Percentiles rank a stretch among this genome's conserved stretches.
phyloP scores from a whole-genome alignment of 108 stramenopile genomes.

The Cyclotella atomus region DNA sequence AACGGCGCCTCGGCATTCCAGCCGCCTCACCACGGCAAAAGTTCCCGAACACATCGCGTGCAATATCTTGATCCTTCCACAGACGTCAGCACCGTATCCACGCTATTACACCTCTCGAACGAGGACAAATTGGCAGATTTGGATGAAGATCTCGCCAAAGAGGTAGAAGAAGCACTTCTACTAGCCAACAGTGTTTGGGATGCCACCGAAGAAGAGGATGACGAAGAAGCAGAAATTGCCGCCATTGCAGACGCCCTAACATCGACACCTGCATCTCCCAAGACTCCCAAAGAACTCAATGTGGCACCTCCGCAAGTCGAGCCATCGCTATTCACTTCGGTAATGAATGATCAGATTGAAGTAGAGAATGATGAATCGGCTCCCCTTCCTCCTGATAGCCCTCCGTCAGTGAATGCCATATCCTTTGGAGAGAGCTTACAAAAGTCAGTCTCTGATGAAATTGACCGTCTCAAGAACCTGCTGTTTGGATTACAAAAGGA shows the following conservation, averaged over 20 bases:
- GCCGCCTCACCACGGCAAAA: background rate
- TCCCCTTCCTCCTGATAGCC: constrained; percentile 19
- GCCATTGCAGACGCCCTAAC: background rate
- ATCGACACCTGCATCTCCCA: background rate
- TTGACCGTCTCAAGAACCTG: constrained; percentile 23
- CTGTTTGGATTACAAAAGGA: constrained; percentile 33
- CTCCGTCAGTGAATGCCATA: constrained; percentile 6
- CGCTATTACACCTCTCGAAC: too few species aligned
- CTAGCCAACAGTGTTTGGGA: constrained; percentile 24
- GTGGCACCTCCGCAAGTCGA: background rate
- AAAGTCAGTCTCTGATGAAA: constrained; percentile 31
- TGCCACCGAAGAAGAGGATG: constrained; percentile 13
- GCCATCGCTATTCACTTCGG: background rate
- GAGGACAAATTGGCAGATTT: constrained; percentile 7
- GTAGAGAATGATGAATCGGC: background rate
- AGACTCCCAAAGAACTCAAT: background rate
- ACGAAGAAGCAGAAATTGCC: constrained; percentile 17
- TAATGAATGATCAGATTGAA: background rate
- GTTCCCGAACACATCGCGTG: background rate
- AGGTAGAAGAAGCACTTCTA: constrained; percentile 33
- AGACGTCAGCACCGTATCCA: too few species aligned
- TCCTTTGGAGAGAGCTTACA: constrained; percentile 36
- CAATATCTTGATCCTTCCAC: too few species aligned
- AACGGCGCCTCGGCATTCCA: background rate
- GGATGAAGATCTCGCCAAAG: constrained; percentile 26